Conservation (phyloP, 306 rosid genomes). For the Gillenia trifoliata region DNA sequence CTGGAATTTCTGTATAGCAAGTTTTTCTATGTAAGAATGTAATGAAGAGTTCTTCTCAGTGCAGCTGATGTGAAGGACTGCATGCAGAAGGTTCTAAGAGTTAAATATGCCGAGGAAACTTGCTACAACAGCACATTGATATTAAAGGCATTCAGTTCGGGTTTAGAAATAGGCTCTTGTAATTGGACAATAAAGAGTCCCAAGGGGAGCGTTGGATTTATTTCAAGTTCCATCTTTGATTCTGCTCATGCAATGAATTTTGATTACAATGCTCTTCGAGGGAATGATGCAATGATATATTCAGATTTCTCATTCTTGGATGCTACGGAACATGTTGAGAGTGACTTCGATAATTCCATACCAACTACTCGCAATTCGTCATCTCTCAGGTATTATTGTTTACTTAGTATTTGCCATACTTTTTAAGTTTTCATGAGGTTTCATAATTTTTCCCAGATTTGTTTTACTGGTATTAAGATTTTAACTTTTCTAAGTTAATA, state of each 20-base stretch:
- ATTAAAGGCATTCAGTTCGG: constrained; percentile 82
- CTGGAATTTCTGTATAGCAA: not conserved
- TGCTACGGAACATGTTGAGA: constrained; percentile 36
- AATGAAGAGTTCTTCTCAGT: constrained; percentile 56
- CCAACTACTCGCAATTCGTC: constrained; percentile 13
- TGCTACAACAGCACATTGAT: constrained; percentile 75
- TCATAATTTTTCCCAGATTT: not conserved
- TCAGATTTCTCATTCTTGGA: constrained; percentile 69
- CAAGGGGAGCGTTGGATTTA: constrained; percentile 59
- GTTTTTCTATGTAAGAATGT: constrained; percentile 24
- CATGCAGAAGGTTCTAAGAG: constrained; percentile 49
- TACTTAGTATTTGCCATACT: not conserved
- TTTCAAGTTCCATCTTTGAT: constrained; percentile 71
- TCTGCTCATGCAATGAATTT: constrained; percentile 73
- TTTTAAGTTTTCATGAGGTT: not conserved
- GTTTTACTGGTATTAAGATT: not conserved
- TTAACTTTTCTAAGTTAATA: not conserved
- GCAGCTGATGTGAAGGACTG: constrained; percentile 81
- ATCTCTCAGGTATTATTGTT: constrained; percentile 37
- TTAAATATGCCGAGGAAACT: constrained; percentile 68
- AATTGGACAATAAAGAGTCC: constrained; percentile 76
- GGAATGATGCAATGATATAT: constrained; percentile 47
- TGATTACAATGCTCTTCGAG: constrained; percentile 55
- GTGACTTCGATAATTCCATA: constrained; percentile 19
- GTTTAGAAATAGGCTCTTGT: constrained; percentile 83